A percentile compares a stretch with the other conserved stretches of the same genome.
Evolutionary conservation across 306 rosid genomes (phyloP).

Genomic region (Rosa lucieae): DNA sequence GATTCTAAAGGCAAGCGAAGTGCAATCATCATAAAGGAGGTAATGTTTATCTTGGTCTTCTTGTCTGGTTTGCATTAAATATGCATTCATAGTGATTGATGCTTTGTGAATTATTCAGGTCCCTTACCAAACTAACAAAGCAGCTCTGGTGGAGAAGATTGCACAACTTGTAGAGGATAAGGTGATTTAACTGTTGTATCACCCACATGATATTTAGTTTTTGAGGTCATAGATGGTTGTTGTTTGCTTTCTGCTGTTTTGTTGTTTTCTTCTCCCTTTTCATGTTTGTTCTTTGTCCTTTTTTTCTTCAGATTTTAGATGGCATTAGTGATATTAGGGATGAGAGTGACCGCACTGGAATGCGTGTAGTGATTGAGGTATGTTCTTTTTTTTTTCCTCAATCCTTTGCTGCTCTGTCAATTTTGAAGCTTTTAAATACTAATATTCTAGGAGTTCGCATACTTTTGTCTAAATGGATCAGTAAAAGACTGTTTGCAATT

Average conservation of each 20-base stretch:
- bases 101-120: constrained; percentile 51
- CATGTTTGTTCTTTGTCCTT: constrained; percentile 3
- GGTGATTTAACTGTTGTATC: constrained; percentile 41
- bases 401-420: neutral
- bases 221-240: neutral
- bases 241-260: constrained; percentile 6
- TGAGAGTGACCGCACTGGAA: constrained; percentile 96
- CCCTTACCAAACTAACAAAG: constrained; percentile 93
- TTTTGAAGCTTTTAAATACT: constrained; percentile 4
- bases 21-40: constrained; percentile 90
- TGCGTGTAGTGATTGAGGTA: constrained; percentile 97
- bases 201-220: constrained; percentile 2
- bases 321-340: constrained; percentile 95
- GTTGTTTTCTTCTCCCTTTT: constrained; percentile 2
- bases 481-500: neutral
- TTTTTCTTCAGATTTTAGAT: constrained; percentile 63
- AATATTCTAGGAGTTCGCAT: neutral
- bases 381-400: neutral
- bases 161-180: constrained; percentile 92
- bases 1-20: constrained; percentile 75
- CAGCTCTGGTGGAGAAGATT: constrained; percentile 89
- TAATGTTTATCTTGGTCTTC: constrained; percentile 25
- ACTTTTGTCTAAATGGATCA: neutral
- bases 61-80: constrained; percentile 19
- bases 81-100: constrained; percentile 17